Evolutionary conservation across 2,329 filamentous ascomycete species (phyloP).

Genomic region (Monilinia vaccinii-corymbosi): DNA sequence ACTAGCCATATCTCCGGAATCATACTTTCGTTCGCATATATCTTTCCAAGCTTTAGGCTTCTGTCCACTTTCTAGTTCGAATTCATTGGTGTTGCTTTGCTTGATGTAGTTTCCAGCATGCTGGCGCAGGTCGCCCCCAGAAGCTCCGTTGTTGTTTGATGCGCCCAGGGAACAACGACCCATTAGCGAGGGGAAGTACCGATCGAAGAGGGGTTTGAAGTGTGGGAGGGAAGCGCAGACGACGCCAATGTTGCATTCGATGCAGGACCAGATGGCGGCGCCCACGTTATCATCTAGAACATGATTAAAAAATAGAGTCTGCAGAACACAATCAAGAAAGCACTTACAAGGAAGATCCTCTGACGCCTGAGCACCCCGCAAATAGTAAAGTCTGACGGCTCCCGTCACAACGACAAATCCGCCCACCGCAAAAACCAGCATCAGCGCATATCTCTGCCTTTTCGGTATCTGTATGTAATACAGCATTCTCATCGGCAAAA

Average conservation of each 20-base stretch:
- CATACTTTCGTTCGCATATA: background rate
- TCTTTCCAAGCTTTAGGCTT: background rate
- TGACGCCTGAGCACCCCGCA: slow-evolving; percentile 2
- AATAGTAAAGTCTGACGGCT: slow-evolving; percentile 1
- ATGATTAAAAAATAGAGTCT: background rate
- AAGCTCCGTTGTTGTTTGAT: background rate
- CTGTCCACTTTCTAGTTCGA: background rate
- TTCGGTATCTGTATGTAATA: slow-evolving; percentile 3
- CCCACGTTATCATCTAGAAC: background rate
- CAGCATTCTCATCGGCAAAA: slow-evolving; percentile 3
- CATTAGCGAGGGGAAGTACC: background rate
- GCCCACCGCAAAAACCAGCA: slow-evolving; percentile 4
- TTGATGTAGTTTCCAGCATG: background rate
- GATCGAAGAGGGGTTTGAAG: slow-evolving; percentile 7
- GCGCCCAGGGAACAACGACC: background rate
- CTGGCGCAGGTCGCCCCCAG: background rate
- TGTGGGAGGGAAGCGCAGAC: slow-evolving; percentile 7
- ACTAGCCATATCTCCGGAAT: background rate
- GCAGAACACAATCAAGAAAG: background rate
- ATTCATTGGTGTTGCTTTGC: background rate
- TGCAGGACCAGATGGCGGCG: background rate
- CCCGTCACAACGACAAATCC: slow-evolving; percentile 2
- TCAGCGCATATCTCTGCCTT: slow-evolving; percentile 2
- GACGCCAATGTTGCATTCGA: slow-evolving; percentile 6
- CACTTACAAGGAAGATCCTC: slow-evolving; percentile 6